phyloP scores from a whole-genome alignment of 345 rosid genomes.

The Brassica nigra region DNA sequence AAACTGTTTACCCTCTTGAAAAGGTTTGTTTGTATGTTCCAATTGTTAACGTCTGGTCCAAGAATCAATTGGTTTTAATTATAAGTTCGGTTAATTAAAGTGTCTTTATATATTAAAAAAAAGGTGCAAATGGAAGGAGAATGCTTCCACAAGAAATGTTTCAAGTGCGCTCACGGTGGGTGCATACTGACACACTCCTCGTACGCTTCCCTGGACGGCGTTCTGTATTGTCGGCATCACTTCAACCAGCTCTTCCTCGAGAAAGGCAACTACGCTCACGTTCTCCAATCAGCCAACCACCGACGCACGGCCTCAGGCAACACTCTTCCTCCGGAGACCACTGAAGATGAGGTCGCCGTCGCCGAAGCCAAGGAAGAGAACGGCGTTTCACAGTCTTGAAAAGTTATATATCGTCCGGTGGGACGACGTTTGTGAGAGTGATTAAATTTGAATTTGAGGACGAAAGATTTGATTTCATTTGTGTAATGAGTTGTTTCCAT shows the following conservation, averaged over 20 bases:
- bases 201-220: constrained; percentile 86
- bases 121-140: constrained; percentile 83
- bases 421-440: background rate
- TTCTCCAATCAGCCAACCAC: constrained; percentile 70
- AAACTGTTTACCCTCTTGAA: constrained; percentile 92
- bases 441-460: background rate
- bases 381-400: constrained; percentile 35
- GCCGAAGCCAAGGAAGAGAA: constrained; percentile 32
- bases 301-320: constrained; percentile 55
- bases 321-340: constrained; percentile 57
- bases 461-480: constrained; percentile 19
- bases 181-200: constrained; percentile 92
- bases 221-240: constrained; percentile 94
- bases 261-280: constrained; percentile 90
- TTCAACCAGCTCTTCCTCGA: constrained; percentile 92
- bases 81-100: background rate
- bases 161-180: constrained; percentile 93
- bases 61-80: background rate
- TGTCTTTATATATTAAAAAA: background rate
- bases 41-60: background rate
- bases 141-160: constrained; percentile 92
- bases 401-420: background rate
- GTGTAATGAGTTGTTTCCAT: constrained; percentile 36
- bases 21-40: constrained; percentile 52
- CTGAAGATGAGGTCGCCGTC: constrained; percentile 21